Conservation (phyloP, 495 filamentous ascomycete genomes). For the Xylaria longipes region DNA sequence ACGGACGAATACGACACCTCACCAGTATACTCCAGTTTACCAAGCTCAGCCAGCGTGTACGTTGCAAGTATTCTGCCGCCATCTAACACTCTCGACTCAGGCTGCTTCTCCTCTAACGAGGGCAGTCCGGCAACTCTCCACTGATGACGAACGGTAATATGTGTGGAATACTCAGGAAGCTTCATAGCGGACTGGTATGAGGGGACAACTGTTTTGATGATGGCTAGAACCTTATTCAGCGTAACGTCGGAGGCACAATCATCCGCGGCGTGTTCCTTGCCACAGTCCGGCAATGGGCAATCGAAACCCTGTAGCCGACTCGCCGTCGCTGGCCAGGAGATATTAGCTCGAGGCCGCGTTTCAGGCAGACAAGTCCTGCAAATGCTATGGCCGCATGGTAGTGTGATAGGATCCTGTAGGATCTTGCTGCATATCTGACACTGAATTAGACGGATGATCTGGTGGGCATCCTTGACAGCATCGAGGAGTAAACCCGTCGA, state of each 20-base stretch:
- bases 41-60: slow-evolving; percentile 42
- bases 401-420: slow-evolving; percentile 69
- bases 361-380: slow-evolving; percentile 79
- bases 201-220: slow-evolving; percentile 55
- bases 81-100: slow-evolving; percentile 38
- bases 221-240: slow-evolving; percentile 66
- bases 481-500: slow-evolving; percentile 30
- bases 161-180: slow-evolving; percentile 37
- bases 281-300: slow-evolving; percentile 74
- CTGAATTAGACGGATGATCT: slow-evolving; percentile 73
- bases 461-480: slow-evolving; percentile 42
- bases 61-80: slow-evolving; percentile 69
- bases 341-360: slow-evolving; percentile 64
- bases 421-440: slow-evolving; percentile 77
- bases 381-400: slow-evolving; percentile 83
- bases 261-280: slow-evolving; percentile 71
- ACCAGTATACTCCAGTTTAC: slow-evolving; percentile 34
- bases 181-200: slow-evolving; percentile 37
- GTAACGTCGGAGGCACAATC: slow-evolving; percentile 82
- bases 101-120: slow-evolving; percentile 43
- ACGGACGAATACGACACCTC: slow-evolving; percentile 54
- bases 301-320: slow-evolving; percentile 69
- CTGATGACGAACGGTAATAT: slow-evolving; percentile 49
- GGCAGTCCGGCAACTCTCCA: slow-evolving; percentile 51
- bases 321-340: slow-evolving; percentile 74